Evolutionary conservation across 805 yeast species (phyloP), one percentile per base, ranked within the genome.

Genomic region (Cyberlindnera mycetangii): DNA sequence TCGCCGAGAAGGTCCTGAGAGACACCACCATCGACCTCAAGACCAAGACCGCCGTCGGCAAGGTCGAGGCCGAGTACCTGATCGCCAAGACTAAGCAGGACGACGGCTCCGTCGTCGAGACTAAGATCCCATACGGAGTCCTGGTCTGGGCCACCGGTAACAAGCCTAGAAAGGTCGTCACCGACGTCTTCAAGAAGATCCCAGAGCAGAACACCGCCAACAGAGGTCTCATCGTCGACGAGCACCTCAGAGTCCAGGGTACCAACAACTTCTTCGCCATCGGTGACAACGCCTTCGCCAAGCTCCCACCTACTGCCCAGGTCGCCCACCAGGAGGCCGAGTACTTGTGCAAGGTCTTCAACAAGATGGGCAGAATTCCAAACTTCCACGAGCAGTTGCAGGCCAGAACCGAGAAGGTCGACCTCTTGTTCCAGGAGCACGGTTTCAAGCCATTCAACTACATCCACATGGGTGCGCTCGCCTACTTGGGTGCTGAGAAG

Each of bases 131-230:
- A 44, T 90, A 89, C 66, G 97, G 97, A 62, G 75, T 89, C 60
- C 78, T 90, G 57, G 92, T 90, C 54, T 90, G 97, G 97, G 97
- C 97, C 43, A 90, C 96, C 48, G 97, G 97, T 71, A 89, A 89
- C 70, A 86, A 89, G 52, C 88, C 89, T 48, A 82, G 97, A 70
- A 78, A 79, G 35, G 70, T 90, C 31, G 75, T 84, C 41, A 74
- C 82, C 47, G 78, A 80, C 56, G 73, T 90, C 52, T 76, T 85
- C 60, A 67, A 78, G 41, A 78, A 80, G 67, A 76, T 90, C 57
- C 83, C 87, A 32, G 89, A 80, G 62, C 95, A 89, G 71, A 78
- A 77, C 61, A 77, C 79, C 52, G 87, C 96, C 30, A 81, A 95
- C 67, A 81, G 97, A 65, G 97, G 96, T 45, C 75, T 90, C 58